Evolutionary conservation across 2,329 filamentous ascomycete genomes (phyloP).

Genomic region (Fusarium sp.): DNA sequence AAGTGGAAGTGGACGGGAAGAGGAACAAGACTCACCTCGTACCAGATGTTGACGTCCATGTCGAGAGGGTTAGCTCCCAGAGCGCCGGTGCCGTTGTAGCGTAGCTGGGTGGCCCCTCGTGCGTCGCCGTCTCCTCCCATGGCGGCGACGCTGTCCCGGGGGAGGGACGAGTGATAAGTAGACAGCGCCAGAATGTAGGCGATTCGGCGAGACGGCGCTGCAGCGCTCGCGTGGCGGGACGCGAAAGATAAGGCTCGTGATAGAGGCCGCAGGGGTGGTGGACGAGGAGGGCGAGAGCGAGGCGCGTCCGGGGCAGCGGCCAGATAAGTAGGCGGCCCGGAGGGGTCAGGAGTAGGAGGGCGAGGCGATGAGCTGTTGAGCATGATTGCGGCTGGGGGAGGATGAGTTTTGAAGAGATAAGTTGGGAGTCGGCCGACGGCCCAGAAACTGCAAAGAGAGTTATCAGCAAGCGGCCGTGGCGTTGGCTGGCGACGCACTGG

Average conservation of each 20-base stretch:
- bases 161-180: conserved; percentile 28
- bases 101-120: conserved; percentile 57
- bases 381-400: conserved; percentile 2
- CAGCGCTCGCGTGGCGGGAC: background rate
- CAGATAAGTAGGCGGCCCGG: conserved; percentile 6
- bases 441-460: conserved; percentile 15
- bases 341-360: conserved; percentile 6
- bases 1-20: background rate
- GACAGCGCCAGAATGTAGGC: no score
- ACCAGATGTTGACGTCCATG: conserved; percentile 84
- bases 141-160: conserved; percentile 30
- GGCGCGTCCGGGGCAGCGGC: background rate
- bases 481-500: conserved; percentile 19
- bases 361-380: background rate
- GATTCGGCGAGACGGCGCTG: background rate
- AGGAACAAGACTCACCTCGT: conserved; percentile 69
- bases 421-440: conserved; percentile 5
- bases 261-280: background rate
- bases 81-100: conserved; percentile 76
- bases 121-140: conserved; percentile 60
- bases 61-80: conserved; percentile 79
- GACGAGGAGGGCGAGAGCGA: background rate
- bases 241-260: background rate
- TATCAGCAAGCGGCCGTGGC: conserved; percentile 16
- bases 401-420: conserved; percentile 6